Base-by-base conservation (phyloP, 345 rosid species). In the Cardamine resedifolia region DNA sequence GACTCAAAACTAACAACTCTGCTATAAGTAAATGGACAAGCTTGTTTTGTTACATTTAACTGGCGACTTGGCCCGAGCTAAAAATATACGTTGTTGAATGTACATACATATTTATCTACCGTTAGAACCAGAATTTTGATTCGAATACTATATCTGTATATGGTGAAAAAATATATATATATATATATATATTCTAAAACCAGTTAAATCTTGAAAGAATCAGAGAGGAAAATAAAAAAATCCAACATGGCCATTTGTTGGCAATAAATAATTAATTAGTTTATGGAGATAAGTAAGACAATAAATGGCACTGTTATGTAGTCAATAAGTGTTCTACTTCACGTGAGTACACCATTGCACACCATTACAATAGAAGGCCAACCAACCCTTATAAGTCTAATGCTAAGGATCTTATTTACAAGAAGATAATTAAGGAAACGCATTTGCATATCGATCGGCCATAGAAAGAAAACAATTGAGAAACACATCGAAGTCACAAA, bases 181-280 rank as follows among this genome's bases (percentile, higher is more conserved):
- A n/a, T n/a, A n/a, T n/a, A n/a, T n/a, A n/a, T n/a, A n/a, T n/a
- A n/a, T n/a, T 41, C 45, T 14, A 41, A 14, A 14, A 41, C 38
- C 49, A 45, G 50, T 16, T 5, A 50, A 31, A 50, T 36, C 49
- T 50, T 51, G 24, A 38, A 51, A 49, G 36, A 50, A 51, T 9
- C 49, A 23, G 12, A 36, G 48, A 38, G 11, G 24, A 66, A 51
- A 36, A 43, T 38, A 65, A 48, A 51, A 11, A 11, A 38, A 3
- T 41, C 48, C 61, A 52, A 10, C 61, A 52, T 66, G 38, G 71
- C 39, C 27, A 66, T 52, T 52, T 52, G 51, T 58, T 58, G 49
- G 48, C 50, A 52, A n/a, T 14, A 68, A 12, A 68, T 44, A 30
- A 43, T 14, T 43, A 19, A 43, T 14, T 43, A 19, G 53, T 14